These are phyloP conservation scores for Eucalyptus virginea DNA, from an alignment of 345 rosid genomes.

Conservation along the genomic window DNA sequence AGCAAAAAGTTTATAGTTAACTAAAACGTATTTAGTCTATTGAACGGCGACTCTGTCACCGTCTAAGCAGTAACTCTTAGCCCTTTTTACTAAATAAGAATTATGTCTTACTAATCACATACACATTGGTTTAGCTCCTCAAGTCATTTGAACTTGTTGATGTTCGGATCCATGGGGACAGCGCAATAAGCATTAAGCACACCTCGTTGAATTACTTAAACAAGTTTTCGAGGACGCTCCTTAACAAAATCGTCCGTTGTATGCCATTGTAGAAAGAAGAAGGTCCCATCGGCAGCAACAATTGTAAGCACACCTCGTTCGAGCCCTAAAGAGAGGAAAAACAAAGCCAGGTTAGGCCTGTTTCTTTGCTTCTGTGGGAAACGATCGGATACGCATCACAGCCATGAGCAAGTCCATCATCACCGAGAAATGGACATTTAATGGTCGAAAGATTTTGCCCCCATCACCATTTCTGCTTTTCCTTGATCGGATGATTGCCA, in stretches of 20 bases:
- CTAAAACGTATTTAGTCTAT: not conserved
- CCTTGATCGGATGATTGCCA: not conserved
- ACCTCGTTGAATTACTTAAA: not conserved
- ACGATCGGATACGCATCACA: not conserved
- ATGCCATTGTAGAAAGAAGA: not conserved
- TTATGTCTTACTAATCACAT: not conserved
- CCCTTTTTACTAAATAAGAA: not conserved
- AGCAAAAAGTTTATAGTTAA: not conserved
- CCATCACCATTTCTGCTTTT: not conserved
- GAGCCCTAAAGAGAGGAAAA: not conserved
- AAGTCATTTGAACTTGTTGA: not conserved
- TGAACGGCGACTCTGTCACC: not conserved
- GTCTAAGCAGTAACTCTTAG: not conserved
- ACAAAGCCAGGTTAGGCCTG: not conserved
- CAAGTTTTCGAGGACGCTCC: not conserved
- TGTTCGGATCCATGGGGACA: not conserved
- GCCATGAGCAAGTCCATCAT: not conserved
- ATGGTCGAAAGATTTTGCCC: not conserved
- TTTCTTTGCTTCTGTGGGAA: not conserved
- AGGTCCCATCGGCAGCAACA: not conserved
- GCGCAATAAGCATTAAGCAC: not conserved
- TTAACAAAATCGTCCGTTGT: not conserved
- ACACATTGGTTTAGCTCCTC: not conserved
- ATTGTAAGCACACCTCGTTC: not conserved
- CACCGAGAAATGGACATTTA: not conserved